These are phyloP conservation scores for Chlorophyllum brunneum DNA, from an alignment of 768 basidiomycete genomes.

Conservation along the genomic window DNA sequence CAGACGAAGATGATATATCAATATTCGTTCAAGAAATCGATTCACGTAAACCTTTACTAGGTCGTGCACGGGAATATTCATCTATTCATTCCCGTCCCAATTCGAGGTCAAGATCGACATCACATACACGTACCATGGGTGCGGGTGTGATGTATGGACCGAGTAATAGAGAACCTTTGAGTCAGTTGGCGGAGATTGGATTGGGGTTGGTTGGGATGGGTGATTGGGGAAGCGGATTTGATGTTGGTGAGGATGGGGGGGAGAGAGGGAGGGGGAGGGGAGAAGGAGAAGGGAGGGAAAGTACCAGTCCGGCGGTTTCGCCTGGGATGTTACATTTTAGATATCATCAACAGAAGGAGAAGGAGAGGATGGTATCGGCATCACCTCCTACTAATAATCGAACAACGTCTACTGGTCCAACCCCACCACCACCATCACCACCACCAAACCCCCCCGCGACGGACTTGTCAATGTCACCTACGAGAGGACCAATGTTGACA, in stretches of 20 bases:
- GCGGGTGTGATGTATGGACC: background rate
- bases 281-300: background rate
- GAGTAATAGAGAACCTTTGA: background rate
- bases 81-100: background rate
- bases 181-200: background rate
- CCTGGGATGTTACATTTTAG: conserved; percentile 2
- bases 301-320: background rate
- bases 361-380: background rate
- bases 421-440: too few relatives aligned
- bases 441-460: background rate
- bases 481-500: conserved; percentile 55
- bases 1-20: conserved; percentile 77
- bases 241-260: background rate
- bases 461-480: conserved; percentile 23
- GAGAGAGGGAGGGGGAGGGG: background rate
- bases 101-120: background rate
- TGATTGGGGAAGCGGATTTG: conserved; percentile 4
- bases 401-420: too few relatives aligned
- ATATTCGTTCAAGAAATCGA: conserved; percentile 78
- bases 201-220: conserved; percentile 6
- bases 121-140: background rate
- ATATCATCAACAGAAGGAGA: background rate
- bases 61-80: conserved; percentile 22
- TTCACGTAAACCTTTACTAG: conserved; percentile 58
- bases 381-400: background rate